A percentile compares a stretch with the other conserved stretches of the same genome.
Conservation (phyloP, 2,329 filamentous ascomycete species). For the Phialophora tarda region DNA sequence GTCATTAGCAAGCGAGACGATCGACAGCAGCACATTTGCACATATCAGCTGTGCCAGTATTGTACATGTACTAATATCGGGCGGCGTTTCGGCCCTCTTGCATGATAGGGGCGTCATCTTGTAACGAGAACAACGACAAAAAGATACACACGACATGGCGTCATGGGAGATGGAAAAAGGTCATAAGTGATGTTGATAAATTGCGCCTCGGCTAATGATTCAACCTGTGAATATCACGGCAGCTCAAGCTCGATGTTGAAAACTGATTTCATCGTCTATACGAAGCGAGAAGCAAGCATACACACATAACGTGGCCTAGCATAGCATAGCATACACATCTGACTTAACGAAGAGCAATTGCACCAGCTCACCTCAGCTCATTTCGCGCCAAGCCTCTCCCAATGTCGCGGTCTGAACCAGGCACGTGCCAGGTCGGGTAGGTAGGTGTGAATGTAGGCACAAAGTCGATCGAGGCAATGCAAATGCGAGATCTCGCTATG, state of each 20-base stretch:
- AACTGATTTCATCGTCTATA: background rate
- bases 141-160: background rate
- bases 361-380: background rate
- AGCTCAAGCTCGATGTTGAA: background rate
- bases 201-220: background rate
- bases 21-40: background rate
- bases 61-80: background rate
- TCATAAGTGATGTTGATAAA: background rate
- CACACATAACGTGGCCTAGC: background rate
- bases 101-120: background rate
- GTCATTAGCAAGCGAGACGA: background rate
- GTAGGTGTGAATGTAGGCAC: background rate
- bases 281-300: background rate
- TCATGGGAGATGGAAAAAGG: background rate
- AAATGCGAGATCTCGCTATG: background rate
- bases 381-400: background rate
- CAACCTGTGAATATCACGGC: background rate
- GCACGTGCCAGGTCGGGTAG: no score
- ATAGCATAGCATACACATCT: background rate
- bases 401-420: background rate
- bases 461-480: background rate
- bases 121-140: slow-evolving; percentile 1
- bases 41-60: background rate
- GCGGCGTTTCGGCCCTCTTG: background rate
- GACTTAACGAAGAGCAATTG: background rate